phyloP scores from a whole-genome alignment of 1,284 basidiomycete genomes.

The Thelephora terrestris region DNA sequence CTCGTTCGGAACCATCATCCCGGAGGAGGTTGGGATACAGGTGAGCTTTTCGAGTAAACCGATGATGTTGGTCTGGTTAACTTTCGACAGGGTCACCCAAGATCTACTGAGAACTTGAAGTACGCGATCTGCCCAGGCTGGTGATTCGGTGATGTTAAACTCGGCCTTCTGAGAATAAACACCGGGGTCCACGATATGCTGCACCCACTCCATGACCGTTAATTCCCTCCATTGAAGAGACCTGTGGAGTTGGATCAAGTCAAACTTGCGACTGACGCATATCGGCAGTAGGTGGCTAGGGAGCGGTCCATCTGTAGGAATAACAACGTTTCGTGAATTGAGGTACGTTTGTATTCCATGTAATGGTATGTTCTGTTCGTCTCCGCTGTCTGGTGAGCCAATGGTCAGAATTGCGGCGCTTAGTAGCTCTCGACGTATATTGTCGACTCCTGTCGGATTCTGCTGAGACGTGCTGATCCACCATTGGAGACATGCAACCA shows the following conservation, averaged over 20 bases:
- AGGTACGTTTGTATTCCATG: constrained; percentile 65
- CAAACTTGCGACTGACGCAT: constrained; percentile 55
- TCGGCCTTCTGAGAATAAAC: constrained; percentile 35
- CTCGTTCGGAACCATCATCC: constrained; percentile 66
- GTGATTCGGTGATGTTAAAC: constrained; percentile 60
- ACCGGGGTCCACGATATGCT: constrained; percentile 48
- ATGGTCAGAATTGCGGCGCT: constrained; percentile 56
- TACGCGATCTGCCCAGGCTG: constrained; percentile 78
- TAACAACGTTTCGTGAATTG: constrained; percentile 55
- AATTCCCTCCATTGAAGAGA: constrained; percentile 82
- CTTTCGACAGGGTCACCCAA: constrained; percentile 64
- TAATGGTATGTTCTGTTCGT: constrained; percentile 57
- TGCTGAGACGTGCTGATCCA: constrained; percentile 65
- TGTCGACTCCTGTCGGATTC: constrained; percentile 29
- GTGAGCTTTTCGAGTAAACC: constrained; percentile 49
- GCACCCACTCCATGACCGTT: constrained; percentile 68
- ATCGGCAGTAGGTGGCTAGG: constrained; percentile 73
- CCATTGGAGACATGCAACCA: constrained; percentile 82
- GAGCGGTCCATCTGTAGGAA: constrained; percentile 78
- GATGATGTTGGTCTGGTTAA: constrained; percentile 49
- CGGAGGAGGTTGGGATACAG: constrained; percentile 80
- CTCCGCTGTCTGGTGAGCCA: constrained; percentile 26
- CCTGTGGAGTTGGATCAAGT: constrained; percentile 41
- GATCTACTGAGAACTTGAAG: constrained; percentile 61
- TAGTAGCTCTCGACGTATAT: constrained; percentile 53